Evolutionary conservation across 768 basidiomycete genomes (phyloP).

Genomic region (Serpula lacrymans): DNA sequence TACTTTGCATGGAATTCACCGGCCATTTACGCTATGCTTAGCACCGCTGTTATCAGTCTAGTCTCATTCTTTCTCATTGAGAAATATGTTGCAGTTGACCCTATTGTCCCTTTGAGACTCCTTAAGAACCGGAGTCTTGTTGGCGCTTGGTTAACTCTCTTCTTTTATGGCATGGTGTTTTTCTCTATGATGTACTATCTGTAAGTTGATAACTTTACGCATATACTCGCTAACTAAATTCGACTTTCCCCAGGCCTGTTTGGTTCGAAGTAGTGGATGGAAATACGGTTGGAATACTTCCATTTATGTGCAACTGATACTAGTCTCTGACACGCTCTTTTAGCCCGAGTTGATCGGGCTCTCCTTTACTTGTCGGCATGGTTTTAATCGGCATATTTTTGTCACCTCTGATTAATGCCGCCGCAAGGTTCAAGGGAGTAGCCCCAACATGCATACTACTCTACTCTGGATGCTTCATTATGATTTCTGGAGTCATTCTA

Average conservation of each 20-base stretch:
- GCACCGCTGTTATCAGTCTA: not conserved
- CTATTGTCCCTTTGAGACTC: not conserved
- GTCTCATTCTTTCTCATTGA: not conserved
- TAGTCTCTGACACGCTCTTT: not conserved
- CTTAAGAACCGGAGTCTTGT: not conserved
- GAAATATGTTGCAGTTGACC: not conserved
- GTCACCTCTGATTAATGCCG: not conserved
- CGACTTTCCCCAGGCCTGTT: not conserved
- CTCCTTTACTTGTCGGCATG: not conserved
- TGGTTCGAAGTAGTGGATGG: conserved; percentile 1
- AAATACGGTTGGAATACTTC: not conserved
- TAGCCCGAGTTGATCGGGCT: not conserved
- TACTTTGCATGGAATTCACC: not conserved
- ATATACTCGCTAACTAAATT: not conserved
- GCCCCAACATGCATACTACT: not conserved
- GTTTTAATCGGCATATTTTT: not conserved
- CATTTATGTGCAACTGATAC: not conserved
- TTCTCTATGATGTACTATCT: not conserved
- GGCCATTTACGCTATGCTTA: not conserved
- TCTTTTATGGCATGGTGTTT: conserved; percentile 1
- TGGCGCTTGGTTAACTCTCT: not conserved
- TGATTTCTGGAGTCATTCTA: not conserved
- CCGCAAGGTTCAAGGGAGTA: not conserved
- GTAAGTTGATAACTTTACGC: too few relatives aligned
- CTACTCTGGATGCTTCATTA: not conserved